Base-by-base conservation (phyloP, 306 rosid species). In the Quercus rubra region DNA sequence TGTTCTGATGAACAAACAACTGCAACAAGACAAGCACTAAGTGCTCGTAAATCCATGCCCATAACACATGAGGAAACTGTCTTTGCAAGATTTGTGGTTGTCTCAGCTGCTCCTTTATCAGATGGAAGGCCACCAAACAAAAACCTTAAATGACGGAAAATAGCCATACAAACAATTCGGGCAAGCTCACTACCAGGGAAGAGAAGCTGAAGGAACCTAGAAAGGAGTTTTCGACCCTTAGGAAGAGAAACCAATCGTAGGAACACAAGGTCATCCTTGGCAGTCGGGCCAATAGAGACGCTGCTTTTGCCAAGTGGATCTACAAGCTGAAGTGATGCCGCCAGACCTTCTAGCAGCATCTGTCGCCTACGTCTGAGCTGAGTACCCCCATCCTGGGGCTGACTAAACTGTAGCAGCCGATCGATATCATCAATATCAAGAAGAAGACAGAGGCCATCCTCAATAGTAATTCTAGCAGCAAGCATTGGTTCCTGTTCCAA, bases 11-110 rank as follows among this genome's bases (percentile, higher is more conserved):
- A 87, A 75, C 90, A 87, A 77, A 87, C 90, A 58, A 87, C 88
- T 64, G 90, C 90, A 21, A 87, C 90, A 85, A 87, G 87, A 79
- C 90, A 87, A 61, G 88, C 87, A 80, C 90, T 85, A 28, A 87
- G 90, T 49, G 88, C 79, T 74, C 90, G 81, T 12, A 87, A 83
- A 77, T 87, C 90, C 90, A 87, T 87, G 55, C 83, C 88, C 59
- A 43, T 76, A 15, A 82, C 83, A 67, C 88, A 85, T 19, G 81
- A 82, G 78, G 85, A 87, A 67, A 87, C 88, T 71, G 79, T 77
- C 73, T 77, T 83, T 4, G 87, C 85, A 74, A 87, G 87, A 71
- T 51, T 77, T 38, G 41, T 82, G 5, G 87, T 87, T 52, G 87
- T 80, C 71, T 82, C 90, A 52, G 87, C 84, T 21, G 87, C 88